Base-by-base conservation (phyloP, 345 rosid species). In the Citrus reticulata region DNA sequence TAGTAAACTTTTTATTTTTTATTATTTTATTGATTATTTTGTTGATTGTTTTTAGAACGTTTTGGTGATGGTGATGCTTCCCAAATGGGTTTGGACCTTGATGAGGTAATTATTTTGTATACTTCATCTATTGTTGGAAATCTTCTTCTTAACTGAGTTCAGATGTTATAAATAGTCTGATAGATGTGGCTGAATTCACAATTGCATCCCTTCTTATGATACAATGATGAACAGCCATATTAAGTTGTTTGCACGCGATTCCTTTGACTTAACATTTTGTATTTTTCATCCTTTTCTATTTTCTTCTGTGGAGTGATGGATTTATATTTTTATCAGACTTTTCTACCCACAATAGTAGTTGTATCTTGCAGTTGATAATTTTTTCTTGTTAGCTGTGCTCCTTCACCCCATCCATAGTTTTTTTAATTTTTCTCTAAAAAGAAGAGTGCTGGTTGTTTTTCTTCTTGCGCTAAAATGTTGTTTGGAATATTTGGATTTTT, bases 1-100 rank as follows among this genome's bases (percentile, higher is more conserved):
- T 62, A 2, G 40, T 49, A 9, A 8, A 20, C 77, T 5, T 19
- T 19, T 29, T 73, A 72, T 60, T 19, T 35, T 42, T 67, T 58
- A 5, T 35, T 70, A 54, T 79, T 25, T 63, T 61, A 74, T 68
- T 27, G 55, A 70, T 51, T 81, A 34, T 68, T 37, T 40, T 75
- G 4, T 78, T 67, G 61, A 68, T 71, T 84, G 32, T 75, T 88
- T 85, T 72, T 88, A 94, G 99, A 97, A 89, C 88, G 98, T 46
- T 97, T 97, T 89, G 98, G 98, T 80, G 99, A 97, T 82, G 99
- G 98, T 42, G 99, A 94, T 76, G 85, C 97, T 81, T 88, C 97
- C 88, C 98, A 97, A 80, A 91, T 90, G 85, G 93, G 87, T 81
- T 87, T 93, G 80, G 98, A 93, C 83, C 97, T 93, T 79, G 97